These are phyloP conservation scores for Microdochium paspali DNA, from an alignment of 2,329 filamentous ascomycete species.

Conservation along the genomic window DNA sequence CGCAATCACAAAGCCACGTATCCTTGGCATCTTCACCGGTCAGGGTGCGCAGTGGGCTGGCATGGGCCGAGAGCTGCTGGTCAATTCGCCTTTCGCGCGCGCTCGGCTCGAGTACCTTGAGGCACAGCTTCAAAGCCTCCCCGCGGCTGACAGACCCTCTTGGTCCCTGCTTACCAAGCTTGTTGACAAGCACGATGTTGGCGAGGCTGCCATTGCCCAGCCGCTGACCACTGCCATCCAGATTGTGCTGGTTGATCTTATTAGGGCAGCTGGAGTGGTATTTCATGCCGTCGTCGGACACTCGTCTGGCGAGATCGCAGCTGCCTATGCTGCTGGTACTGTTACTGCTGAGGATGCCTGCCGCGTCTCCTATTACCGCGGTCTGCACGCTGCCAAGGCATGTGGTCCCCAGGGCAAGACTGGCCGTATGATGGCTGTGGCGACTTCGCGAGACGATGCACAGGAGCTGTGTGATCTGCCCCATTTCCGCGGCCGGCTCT, in stretches of 20 bases:
- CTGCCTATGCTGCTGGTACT: constrained; percentile 18
- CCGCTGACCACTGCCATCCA: constrained; percentile 45
- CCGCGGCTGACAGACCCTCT: constrained; percentile 13
- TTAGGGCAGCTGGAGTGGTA: constrained; percentile 13
- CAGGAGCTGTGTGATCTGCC: constrained; percentile 13
- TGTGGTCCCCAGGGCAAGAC: constrained; percentile 6
- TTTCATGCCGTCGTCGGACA: constrained; percentile 21
- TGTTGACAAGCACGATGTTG: constrained; percentile 19
- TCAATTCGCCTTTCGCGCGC: constrained; percentile 20
- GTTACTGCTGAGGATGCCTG: constrained; percentile 18
- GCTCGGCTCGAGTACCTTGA: no score
- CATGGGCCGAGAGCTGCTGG: constrained; percentile 21
- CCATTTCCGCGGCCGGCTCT: constrained; percentile 10
- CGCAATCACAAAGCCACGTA: constrained; percentile 3
- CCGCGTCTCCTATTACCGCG: constrained; percentile 19
- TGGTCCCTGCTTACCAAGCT: no score
- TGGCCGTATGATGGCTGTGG: constrained; percentile 18
- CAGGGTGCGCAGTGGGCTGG: constrained; percentile 25
- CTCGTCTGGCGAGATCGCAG: constrained; percentile 20
- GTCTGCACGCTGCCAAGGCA: constrained; percentile 13
- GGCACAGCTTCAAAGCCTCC: constrained; percentile 9
- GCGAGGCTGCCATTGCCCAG: constrained; percentile 33
- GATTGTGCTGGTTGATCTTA: constrained; percentile 29
- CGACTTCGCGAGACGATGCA: constrained; percentile 15
- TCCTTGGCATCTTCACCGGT: constrained; percentile 23